Base-by-base conservation (phyloP, 306 rosid species). In the Fagus crenata region DNA sequence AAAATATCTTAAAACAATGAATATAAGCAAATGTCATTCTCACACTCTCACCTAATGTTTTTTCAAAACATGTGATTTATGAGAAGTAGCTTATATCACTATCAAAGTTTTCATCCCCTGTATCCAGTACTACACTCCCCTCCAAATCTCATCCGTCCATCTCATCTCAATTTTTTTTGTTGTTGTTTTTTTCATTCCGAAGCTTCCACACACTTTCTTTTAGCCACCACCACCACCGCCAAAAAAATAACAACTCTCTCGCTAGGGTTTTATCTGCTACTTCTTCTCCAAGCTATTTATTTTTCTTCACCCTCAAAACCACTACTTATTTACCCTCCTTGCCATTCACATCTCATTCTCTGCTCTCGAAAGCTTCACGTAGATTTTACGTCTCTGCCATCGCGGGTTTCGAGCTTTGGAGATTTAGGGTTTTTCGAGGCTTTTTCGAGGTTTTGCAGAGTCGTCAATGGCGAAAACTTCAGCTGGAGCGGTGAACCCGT, bases 381-480 rank as follows among this genome's bases (percentile, higher is more conserved):
- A 14, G 17, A 22, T 22, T 55, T 75, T 49, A 39, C 49, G 0
- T 3, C 72, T 51, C 7, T 73, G 69, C 77, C 72, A 49, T 51
- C 53, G 55, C 35, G 1, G 28, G 28, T 22, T 43, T 22, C 14
- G 39, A 37, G 36, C 74, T 49, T 12, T 8, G 76, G 65, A 46
- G 65, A 46, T 15, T 81, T 72, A 41, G 84, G 74, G 68, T 74
- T 86, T 76, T 81, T 75, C 76, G 64, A 28, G 28, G n/a, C 13
- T 39, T 84, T 70, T 76, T 22, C 28, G 28, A 22, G 71, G 43
- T 28, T 31, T 37, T 81, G 80, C 82, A 86, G 85, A 1, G 41
- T 67, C 67, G 72, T 31, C 77, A 42, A 96, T 96, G 99, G 91
- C 90, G 1, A 92, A 81, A 79, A 75, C 88, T 77, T 74, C 84